Percentiles rank a stretch among this genome's conserved stretches.
phyloP scores from a whole-genome alignment of 129 eudicot genomes.

The Pittosporum tobira region DNA sequence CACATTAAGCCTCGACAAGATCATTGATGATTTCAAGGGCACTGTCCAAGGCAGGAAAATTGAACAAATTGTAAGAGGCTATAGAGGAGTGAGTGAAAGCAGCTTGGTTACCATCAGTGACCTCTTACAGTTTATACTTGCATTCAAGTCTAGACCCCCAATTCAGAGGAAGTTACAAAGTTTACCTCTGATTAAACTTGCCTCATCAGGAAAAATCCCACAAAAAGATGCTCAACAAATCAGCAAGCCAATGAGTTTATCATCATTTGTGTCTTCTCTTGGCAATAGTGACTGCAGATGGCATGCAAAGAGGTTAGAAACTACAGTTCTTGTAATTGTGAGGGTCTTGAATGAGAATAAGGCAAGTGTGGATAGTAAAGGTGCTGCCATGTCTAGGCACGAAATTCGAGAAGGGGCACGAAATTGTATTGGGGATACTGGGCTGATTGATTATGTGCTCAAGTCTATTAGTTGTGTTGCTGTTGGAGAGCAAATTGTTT shows the following conservation, averaged over 20 bases:
- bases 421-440: conserved; percentile 52
- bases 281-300: conserved; percentile 51
- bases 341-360: conserved; percentile 37
- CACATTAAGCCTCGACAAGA: conserved; percentile 41
- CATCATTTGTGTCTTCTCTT: conserved; percentile 30
- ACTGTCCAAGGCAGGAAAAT: conserved; percentile 24
- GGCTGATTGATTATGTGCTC: conserved; percentile 73
- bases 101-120: conserved; percentile 40
- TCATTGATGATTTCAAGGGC: conserved; percentile 31
- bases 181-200: too few relatives aligned
- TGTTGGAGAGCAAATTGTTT: conserved; percentile 38
- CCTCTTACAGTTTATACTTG: conserved; percentile 49
- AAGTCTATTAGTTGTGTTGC: conserved; percentile 50
- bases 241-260: conserved; percentile 24
- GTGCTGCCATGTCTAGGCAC: conserved; percentile 46
- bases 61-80: conserved; percentile 30
- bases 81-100: conserved; percentile 35
- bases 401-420: conserved; percentile 55
- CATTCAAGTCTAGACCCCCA: conserved; percentile 20
- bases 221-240: background rate
- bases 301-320: conserved; percentile 46
- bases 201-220: conserved; percentile 18
- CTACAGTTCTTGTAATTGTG: conserved; percentile 43
- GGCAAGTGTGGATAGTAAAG: conserved; percentile 3
- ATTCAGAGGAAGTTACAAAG: conserved; percentile 2